Conservation (phyloP, 306 rosid species). For the Cucurbita argyrosperma region DNA sequence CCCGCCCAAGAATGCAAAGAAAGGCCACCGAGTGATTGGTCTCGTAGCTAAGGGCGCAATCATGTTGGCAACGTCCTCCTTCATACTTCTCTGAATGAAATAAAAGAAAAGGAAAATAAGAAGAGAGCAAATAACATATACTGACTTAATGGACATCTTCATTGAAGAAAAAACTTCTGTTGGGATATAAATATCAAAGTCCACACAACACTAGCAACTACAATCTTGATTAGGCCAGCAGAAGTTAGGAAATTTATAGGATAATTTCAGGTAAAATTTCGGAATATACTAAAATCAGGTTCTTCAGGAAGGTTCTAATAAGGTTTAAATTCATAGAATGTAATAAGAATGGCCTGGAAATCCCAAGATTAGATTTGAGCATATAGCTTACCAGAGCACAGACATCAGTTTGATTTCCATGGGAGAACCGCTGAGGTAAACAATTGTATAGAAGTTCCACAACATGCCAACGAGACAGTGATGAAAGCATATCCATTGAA, state of each 20-base stretch:
- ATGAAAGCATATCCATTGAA: slow-evolving; percentile 40
- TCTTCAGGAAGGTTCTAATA: neutral
- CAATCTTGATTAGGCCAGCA: neutral
- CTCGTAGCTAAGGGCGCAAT: slow-evolving; percentile 63
- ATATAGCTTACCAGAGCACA: slow-evolving; percentile 60
- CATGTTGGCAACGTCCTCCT: slow-evolving; percentile 64
- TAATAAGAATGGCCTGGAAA: neutral
- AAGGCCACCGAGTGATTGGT: slow-evolving; percentile 94
- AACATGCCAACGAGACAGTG: slow-evolving; percentile 67
- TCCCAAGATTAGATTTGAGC: neutral
- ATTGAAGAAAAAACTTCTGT: neutral
- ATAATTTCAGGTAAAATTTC: neutral
- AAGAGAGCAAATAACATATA: neutral
- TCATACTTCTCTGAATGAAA: slow-evolving; percentile 47
- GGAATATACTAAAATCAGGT: neutral
- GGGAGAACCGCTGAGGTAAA: slow-evolving; percentile 69
- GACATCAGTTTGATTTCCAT: slow-evolving; percentile 54
- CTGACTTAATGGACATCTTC: neutral
- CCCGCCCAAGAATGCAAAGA: slow-evolving; percentile 80
- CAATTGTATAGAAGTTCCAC: slow-evolving; percentile 69
- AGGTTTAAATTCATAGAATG: neutral
- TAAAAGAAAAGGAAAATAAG: neutral
- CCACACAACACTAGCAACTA: neutral
- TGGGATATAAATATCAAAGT: neutral
- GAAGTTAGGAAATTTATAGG: neutral